Base-by-base conservation (phyloP, 208 protist species). In the Crithidia brevicula region DNA sequence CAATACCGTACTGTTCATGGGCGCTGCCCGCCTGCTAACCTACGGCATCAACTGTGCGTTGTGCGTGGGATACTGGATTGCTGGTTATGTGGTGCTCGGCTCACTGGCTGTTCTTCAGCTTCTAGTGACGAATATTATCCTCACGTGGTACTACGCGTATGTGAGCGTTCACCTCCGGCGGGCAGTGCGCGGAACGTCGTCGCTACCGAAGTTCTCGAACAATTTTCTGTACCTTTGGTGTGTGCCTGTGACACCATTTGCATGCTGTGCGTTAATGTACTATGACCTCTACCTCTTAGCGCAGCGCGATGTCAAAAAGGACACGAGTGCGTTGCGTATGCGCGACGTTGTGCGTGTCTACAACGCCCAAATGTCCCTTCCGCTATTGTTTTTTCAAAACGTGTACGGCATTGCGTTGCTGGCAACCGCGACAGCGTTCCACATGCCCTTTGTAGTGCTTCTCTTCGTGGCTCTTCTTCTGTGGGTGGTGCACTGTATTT, bases 41-140 rank as follows among this genome's bases (percentile, higher is more conserved):
- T 92, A 88, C 53, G 86, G 83, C 3, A 49, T 83, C n/a, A 88
- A 88, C 59, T 81, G 76, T 62, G 77, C 81, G 11, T 74, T 86
- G n/a, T 86, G 80, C 59, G 75, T 88, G 9, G 75, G 81, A 3
- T 92, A 88, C 54, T 92, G 83, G 83, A 63, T 86, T 10, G 64
- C 71, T 23, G 86, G 86, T 3, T 85, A 82, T 49, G 57, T 88
- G 22, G 46, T 88, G 18, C 56, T 89, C 1, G 83, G 86, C 46
- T 81, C 74, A 7, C 36, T 89, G 45, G 66, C 75, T 18, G 10
- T 88, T n/a, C 34, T 86, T 49, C 81, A 88, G 69, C 85, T 78
- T 36, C 9, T 87, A 10, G 36, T 64, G 38, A 86, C 78, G n/a
- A 92, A 89, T 49, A 46, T 73, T 13, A 54, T 88, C 31, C 46